phyloP scores from a whole-genome alignment of 2,329 filamentous ascomycete genomes.

The Aspergillus pseudoviridinutans region DNA sequence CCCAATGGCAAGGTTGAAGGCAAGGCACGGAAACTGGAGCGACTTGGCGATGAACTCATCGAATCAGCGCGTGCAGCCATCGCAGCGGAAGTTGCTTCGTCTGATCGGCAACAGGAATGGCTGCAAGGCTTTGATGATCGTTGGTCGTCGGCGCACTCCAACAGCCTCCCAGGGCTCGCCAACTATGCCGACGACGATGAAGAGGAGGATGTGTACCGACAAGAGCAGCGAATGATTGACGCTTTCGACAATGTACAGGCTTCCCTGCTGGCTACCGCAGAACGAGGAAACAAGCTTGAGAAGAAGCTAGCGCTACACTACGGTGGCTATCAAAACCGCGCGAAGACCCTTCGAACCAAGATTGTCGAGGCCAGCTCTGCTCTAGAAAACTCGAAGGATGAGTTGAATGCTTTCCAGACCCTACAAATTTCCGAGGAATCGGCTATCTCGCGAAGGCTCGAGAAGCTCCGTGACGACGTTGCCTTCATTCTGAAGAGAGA shows the following conservation, averaged over 20 bases:
- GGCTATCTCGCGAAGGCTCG: conserved; percentile 67
- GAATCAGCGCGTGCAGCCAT: conserved; percentile 74
- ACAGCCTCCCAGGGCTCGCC: conserved; percentile 67
- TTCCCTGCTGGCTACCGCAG: conserved; percentile 67
- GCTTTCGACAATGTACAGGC: conserved; percentile 75
- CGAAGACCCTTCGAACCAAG: conserved; percentile 75
- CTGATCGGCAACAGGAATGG: conserved; percentile 47
- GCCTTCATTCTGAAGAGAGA: conserved; percentile 74
- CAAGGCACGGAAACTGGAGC: conserved; percentile 55
- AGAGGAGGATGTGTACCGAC: conserved; percentile 59
- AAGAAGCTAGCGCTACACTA: conserved; percentile 87
- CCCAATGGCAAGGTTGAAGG: conserved; percentile 63
- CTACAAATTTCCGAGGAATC: conserved; percentile 76
- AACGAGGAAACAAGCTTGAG: conserved; percentile 80
- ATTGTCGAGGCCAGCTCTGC: conserved; percentile 70
- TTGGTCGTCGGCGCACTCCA: conserved; percentile 50
- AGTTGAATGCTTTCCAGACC: conserved; percentile 69
- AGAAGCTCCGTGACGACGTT: conserved; percentile 76
- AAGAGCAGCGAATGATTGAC: conserved; percentile 58
- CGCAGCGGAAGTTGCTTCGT: conserved; percentile 59
- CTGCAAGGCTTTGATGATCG: conserved; percentile 48
- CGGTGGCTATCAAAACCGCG: conserved; percentile 84
- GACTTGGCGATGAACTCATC: conserved; percentile 67
- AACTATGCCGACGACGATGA: conserved; percentile 77
- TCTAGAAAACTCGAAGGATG: conserved; percentile 67